phyloP scores from a whole-genome alignment of 371 early-diverging fungal genomes.

The Apophysomyces ossiformis region DNA sequence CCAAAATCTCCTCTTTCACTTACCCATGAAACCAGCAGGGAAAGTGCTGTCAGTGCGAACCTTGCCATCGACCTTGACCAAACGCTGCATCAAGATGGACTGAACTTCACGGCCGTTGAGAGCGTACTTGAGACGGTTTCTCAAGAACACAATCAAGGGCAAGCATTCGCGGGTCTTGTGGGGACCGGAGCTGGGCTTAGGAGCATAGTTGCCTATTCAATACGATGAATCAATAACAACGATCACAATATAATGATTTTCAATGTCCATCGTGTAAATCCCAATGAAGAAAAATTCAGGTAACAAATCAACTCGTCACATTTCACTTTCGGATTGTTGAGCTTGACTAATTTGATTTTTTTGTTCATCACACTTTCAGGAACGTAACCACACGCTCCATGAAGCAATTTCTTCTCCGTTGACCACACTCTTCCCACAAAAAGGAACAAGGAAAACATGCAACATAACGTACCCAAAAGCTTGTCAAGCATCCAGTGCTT shows the following conservation, averaged over 20 bases:
- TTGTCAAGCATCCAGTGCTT: slow-evolving; percentile 99
- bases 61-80: slow-evolving; percentile 99
- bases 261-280: not conserved
- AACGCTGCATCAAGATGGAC: slow-evolving; percentile 97
- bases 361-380: slow-evolving; percentile 30
- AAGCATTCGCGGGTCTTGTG: slow-evolving; percentile 88
- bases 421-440: not conserved
- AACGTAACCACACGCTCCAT: not conserved
- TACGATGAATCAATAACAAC: not conserved
- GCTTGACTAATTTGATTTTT: slow-evolving; percentile 48
- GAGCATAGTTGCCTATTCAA: slow-evolving; percentile 77
- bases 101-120: slow-evolving; percentile 97
- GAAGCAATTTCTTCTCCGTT: not conserved
- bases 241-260: not conserved
- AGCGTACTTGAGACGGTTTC: slow-evolving; percentile 99
- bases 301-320: slow-evolving; percentile 16
- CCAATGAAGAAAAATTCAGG: slow-evolving; percentile 17
- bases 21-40: slow-evolving; percentile 98
- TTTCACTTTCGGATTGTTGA: slow-evolving; percentile 45
- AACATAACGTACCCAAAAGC: slow-evolving; percentile 59
- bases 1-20: slow-evolving; percentile 12
- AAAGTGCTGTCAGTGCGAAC: slow-evolving; percentile 97
- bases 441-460: not conserved
- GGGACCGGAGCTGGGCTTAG: slow-evolving; percentile 98
- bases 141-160: slow-evolving; percentile 89